Conservation (phyloP, 352 stramenopile species). For the Pythium utonaiense region DNA sequence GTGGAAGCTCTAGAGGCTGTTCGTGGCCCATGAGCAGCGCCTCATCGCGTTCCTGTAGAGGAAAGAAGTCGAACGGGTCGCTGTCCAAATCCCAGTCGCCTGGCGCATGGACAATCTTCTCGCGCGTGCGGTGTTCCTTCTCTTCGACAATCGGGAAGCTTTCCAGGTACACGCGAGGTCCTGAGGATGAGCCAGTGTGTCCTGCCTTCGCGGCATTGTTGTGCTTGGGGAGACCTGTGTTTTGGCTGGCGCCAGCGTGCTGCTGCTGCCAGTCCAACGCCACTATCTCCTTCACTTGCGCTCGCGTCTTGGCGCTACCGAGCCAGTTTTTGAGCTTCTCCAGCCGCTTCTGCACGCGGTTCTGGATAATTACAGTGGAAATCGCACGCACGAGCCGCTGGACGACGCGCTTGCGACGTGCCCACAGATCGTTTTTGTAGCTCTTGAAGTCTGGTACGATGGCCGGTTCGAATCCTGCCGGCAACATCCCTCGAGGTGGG, state of each 20-base stretch:
- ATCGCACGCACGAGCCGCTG: slow-evolving; percentile 69
- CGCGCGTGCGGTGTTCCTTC: slow-evolving; percentile 36
- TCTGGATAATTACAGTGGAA: slow-evolving; percentile 66
- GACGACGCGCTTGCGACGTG: slow-evolving; percentile 54
- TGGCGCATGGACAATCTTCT: slow-evolving; percentile 33
- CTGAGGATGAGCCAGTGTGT: neutral
- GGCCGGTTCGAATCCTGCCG: slow-evolving; percentile 34
- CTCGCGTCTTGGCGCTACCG: slow-evolving; percentile 33
- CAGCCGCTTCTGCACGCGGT: slow-evolving; percentile 59
- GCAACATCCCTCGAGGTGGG: slow-evolving; percentile 34
- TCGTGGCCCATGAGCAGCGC: slow-evolving; percentile 66
- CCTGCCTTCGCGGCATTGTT: neutral
- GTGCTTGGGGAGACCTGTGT: neutral
- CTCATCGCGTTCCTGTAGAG: slow-evolving; percentile 59
- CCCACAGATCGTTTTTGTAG: slow-evolving; percentile 89
- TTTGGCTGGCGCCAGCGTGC: neutral
- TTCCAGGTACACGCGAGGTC: slow-evolving; percentile 27
- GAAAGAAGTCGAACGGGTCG: slow-evolving; percentile 59
- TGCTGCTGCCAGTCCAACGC: slow-evolving; percentile 40
- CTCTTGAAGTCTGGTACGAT: slow-evolving; percentile 71
- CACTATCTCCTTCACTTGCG: slow-evolving; percentile 61
- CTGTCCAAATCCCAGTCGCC: slow-evolving; percentile 42
- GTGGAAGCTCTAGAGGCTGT: slow-evolving; percentile 36
- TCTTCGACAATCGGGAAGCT: slow-evolving; percentile 67
- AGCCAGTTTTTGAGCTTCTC: slow-evolving; percentile 55